Percentiles rank a stretch among this genome's conserved stretches.
These are phyloP conservation scores for Singerocomus inundabilis DNA, from an alignment of 1,284 basidiomycete species.

Conservation along the genomic window DNA sequence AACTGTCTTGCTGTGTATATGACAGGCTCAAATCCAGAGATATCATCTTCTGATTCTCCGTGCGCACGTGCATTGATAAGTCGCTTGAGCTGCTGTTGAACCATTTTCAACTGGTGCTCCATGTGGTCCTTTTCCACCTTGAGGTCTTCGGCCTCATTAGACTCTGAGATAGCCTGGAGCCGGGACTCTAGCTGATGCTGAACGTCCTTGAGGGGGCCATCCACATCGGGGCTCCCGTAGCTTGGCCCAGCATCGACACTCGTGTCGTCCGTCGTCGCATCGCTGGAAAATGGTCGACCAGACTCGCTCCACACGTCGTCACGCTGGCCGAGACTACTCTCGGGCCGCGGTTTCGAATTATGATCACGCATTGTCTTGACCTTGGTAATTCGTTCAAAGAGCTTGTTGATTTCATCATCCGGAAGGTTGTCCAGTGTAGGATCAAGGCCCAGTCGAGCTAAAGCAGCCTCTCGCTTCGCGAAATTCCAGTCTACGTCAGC, in stretches of 20 bases:
- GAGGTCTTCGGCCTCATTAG: conserved; percentile 77
- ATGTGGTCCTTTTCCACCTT: conserved; percentile 89
- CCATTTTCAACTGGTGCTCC: conserved; percentile 80
- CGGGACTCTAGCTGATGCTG: conserved; percentile 73
- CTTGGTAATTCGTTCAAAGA: conserved; percentile 90
- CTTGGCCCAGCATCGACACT: conserved; percentile 68
- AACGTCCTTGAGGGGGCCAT: conserved; percentile 62
- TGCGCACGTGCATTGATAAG: conserved; percentile 77
- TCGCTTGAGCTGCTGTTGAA: conserved; percentile 82
- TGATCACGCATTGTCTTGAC: conserved; percentile 87
- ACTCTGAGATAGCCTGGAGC: conserved; percentile 70
- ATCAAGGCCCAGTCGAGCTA: conserved; percentile 79
- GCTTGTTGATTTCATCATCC: conserved; percentile 89
- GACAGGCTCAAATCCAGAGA: conserved; percentile 68
- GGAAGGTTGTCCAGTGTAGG: conserved; percentile 87
- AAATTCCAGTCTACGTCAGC: conserved; percentile 91
- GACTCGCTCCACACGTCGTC: conserved; percentile 85
- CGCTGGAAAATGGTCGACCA: conserved; percentile 69
- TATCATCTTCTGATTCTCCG: conserved; percentile 65
- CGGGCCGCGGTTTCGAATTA: conserved; percentile 68
- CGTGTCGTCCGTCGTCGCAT: conserved; percentile 80
- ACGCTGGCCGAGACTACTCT: conserved; percentile 81
- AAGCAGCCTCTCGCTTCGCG: conserved; percentile 88
- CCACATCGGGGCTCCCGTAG: conserved; percentile 66
- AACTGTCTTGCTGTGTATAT: conserved; percentile 82